Conservation (phyloP, 352 stramenopile species). For the Globisporangium spinosum region DNA sequence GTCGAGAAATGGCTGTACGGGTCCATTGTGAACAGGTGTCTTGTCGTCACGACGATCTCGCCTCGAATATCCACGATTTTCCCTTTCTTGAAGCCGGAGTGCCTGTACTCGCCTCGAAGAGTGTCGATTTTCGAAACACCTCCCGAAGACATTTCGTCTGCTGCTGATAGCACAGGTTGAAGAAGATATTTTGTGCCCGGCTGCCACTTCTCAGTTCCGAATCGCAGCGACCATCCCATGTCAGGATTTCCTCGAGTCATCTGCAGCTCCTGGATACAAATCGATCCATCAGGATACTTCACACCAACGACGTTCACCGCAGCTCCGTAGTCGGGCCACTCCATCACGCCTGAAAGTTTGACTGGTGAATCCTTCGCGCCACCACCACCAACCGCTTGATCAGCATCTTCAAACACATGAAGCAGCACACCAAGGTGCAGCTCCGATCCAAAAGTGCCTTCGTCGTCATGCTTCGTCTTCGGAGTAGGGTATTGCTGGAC, state of each 20-base stretch:
- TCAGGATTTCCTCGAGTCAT: constrained; percentile 76
- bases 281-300: constrained; percentile 43
- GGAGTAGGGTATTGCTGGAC: constrained; percentile 65
- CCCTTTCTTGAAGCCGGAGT: constrained; percentile 50
- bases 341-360: constrained; percentile 64
- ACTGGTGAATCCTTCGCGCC: constrained; percentile 5
- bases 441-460: constrained; percentile 71
- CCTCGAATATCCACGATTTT: constrained; percentile 64
- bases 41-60: constrained; percentile 59
- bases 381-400: background rate
- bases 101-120: constrained; percentile 54
- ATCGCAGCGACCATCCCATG: constrained; percentile 86
- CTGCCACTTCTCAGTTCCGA: constrained; percentile 85
- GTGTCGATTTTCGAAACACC: constrained; percentile 24
- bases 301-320: constrained; percentile 63
- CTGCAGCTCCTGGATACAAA: constrained; percentile 81
- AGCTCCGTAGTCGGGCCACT: constrained; percentile 83
- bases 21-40: constrained; percentile 86
- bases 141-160: background rate
- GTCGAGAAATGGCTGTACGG: constrained; percentile 75
- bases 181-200: constrained; percentile 84
- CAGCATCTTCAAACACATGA: constrained; percentile 45
- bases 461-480: constrained; percentile 65
- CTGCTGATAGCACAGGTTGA: constrained; percentile 14
- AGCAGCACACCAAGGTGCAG: constrained; percentile 78